Base-by-base conservation (phyloP, 2,329 filamentous ascomycete genomes). In the Samsoniella hepiali region DNA sequence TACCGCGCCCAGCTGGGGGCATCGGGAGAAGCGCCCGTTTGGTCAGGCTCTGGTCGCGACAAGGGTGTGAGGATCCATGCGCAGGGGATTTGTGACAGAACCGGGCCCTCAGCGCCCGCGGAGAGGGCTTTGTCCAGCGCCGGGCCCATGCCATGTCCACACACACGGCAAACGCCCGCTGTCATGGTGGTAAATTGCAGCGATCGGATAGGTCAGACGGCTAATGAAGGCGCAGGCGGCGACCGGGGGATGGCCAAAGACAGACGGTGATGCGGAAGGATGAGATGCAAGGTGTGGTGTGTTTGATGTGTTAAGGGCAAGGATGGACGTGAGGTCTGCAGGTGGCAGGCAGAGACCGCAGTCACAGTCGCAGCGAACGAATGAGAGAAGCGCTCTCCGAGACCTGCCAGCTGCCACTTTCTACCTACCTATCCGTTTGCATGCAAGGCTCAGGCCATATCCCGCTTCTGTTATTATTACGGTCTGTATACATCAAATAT, bases 261-360 rank as follows among this genome's bases (percentile, higher is more conserved):
- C 31, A 49, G 34, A 38, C 11, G 56, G 44, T 50, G 44, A 40
- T 49, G 42, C 29, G 29, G 29, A 29, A 10, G 29, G 38, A 54
- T n/a, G 51, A 15, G 27, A 50, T 50, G 47, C 47, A 50, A 27
- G 47, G 47, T 50, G 27, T 10, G 10, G 38, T 11, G 15, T 40
- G 42, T 34, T 40, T 57, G 40, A 42, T 29, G 13, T 32, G 57
- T 50, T 51, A 42, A 59, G 57, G 57, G 36, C 57, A 59, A 51
- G 57, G 57, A 59, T 59, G 15, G 17, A 22, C 42, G 22, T 29
- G n/a, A 1, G 15, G 45, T 49, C n/a, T 22, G 55, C 53, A 57
- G 38, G 36, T 57, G 15, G 29, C 13, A 57, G 10, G 22, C 22
- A 22, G 27, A 38, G 42, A 10, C 36, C 17, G 6, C 11, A 31